Conservation (phyloP, 176 grass and related monocot genomes). For the Ampelocalamus luodianensis region DNA sequence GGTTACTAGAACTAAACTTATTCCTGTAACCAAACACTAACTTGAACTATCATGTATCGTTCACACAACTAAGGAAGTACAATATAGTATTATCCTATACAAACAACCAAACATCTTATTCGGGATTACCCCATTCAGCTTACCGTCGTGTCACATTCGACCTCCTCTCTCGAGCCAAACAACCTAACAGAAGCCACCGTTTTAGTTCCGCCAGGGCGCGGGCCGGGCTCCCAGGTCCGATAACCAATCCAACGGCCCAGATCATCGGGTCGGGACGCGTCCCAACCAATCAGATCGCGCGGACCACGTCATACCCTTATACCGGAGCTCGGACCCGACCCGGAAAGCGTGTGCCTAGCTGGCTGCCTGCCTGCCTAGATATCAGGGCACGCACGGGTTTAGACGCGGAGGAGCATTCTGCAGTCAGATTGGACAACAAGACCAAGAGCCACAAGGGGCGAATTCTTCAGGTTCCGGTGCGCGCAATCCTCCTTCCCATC, state of each 20-base stretch:
- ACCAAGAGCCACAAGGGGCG: not conserved
- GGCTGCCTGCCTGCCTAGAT: not conserved
- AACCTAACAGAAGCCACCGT: no score
- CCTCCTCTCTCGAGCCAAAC: no score
- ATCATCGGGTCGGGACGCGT: not conserved
- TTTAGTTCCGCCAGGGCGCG: not conserved
- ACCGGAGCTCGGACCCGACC: not conserved
- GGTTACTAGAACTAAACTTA: no score
- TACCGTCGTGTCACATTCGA: no score
- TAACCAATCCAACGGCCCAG: not conserved
- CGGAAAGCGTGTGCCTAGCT: not conserved
- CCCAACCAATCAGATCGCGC: slow-evolving; percentile 47
- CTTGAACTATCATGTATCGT: no score
- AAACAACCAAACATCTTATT: no score
- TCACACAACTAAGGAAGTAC: no score
- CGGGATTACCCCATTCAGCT: no score
- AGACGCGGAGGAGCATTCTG: not conserved
- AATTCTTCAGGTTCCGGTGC: slow-evolving; percentile 47
- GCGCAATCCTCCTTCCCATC: not conserved
- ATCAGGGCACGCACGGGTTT: not conserved
- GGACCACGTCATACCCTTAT: slow-evolving; percentile 22
- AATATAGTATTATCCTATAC: no score
- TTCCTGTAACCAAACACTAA: no score
- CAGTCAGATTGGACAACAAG: slow-evolving; percentile 14
- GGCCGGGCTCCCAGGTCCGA: not conserved